Base-by-base conservation (phyloP, 1,284 basidiomycete species). In the Erythrobasidium hasegawianum region DNA sequence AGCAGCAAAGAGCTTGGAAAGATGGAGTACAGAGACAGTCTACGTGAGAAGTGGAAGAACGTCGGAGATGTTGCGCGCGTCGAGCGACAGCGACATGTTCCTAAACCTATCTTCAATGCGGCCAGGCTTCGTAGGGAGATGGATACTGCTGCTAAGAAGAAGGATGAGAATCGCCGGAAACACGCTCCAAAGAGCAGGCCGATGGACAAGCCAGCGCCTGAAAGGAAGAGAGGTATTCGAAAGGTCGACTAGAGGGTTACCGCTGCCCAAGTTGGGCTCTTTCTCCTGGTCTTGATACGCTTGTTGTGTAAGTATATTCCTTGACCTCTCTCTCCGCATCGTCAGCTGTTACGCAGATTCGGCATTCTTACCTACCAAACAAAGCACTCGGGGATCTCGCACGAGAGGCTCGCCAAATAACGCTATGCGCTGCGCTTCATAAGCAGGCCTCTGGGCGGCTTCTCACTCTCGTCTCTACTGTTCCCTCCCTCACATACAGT, bases 1-100 rank as follows among this genome's bases (percentile, higher is more conserved):
- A 91, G 89, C 57, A 87, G 89, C n/a, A 85, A 92, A 68, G 95
- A 98, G 77, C 85, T 90, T 61, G 90, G 92, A 8, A 85, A 88
- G 18, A 88, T 94, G 72, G 95, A 98, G 77, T 97, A 98, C 79
- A 83, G 94, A 33, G 87, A 92, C 64, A 88, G 84, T 70, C 84
- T 99, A 68, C 86, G 89, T 73, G 85, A 92, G 73, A 84, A 89
- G 74, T 99, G 95, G 94, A 87, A 87, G 75, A 82, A 85, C 69
- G 90, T 93, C 74, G 81, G 82, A 49, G 86, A 92, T 69, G 87
- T 99, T 54, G 84, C 87, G 71, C 87, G 85, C 75, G 85, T 99
- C 71, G 83, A 87, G 68, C 83, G 93, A 74, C 86, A 84, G 69
- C 85, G 94, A 24, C 90, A 94, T 77, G 79, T 97, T 47, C 96